Percentiles rank a stretch among this genome's conserved stretches.
Conservation (phyloP, 2,329 filamentous ascomycete genomes). For the Fusarium domesticum region DNA sequence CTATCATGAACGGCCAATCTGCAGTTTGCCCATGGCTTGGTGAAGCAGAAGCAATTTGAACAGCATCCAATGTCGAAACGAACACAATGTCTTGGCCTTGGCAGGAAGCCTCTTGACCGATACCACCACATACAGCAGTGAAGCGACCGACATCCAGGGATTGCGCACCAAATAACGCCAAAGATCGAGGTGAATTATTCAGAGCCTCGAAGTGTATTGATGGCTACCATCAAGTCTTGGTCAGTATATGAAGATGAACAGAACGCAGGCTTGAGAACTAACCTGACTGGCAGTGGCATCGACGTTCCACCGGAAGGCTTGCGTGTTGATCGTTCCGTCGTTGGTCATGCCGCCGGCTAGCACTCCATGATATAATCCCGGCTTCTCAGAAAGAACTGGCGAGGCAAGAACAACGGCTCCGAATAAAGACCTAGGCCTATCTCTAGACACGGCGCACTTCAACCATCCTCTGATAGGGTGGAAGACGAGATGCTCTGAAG, state of each 20-base stretch:
- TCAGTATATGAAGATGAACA: not conserved
- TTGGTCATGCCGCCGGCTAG: constrained; percentile 68
- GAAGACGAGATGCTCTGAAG: constrained; percentile 54
- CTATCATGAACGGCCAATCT: constrained; percentile 63
- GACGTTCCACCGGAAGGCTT: constrained; percentile 64
- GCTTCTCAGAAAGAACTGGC: constrained; percentile 12
- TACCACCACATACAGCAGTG: constrained; percentile 33
- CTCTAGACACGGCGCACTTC: constrained; percentile 38
- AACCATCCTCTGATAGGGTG: constrained; percentile 47
- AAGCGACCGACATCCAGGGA: constrained; percentile 20
- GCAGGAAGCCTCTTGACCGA: constrained; percentile 27
- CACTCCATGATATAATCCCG: constrained; percentile 52
- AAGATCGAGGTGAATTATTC: constrained; percentile 2
- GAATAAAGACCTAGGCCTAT: constrained; percentile 39
- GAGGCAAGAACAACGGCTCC: constrained; percentile 41
- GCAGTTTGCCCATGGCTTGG: not conserved
- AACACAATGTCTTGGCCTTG: constrained; percentile 32
- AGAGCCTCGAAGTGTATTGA: constrained; percentile 25
- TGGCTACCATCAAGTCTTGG: constrained; percentile 20
- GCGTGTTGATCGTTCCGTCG: constrained; percentile 60
- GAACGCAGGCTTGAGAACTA: constrained; percentile 15
- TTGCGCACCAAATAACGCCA: constrained; percentile 34
- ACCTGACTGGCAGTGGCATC: constrained; percentile 39
- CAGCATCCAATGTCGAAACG: constrained; percentile 9
- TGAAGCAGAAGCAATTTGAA: not conserved